Evolutionary conservation across 2,329 filamentous ascomycete species (phyloP).

Genomic region (Aspergillus udagawae): DNA sequence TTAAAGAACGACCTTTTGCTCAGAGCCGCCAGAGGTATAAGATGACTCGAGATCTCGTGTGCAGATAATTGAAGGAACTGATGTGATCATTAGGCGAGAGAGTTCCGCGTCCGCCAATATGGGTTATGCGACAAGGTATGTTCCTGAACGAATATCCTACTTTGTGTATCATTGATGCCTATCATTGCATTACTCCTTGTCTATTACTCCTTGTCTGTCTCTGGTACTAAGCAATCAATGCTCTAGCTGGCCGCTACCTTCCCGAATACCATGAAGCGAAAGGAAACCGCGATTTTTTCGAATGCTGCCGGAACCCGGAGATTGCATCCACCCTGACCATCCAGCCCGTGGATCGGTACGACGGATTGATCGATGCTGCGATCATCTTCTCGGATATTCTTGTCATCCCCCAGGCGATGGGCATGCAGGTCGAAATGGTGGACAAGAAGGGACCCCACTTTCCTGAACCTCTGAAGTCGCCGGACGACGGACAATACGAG

Average conservation of each 20-base stretch:
- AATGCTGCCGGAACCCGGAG: conserved; percentile 90
- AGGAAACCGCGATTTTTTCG: conserved; percentile 88
- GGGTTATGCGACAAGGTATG: conserved; percentile 98
- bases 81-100: conserved; percentile 62
- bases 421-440: conserved; percentile 98
- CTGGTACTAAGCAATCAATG: conserved; percentile 3
- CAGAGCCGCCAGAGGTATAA: conserved; percentile 77
- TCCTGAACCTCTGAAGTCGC: conserved; percentile 73
- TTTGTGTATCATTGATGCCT: neutral
- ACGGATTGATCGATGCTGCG: conserved; percentile 85
- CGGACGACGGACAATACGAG: conserved; percentile 77
- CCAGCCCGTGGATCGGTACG: conserved; percentile 89
- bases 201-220: neutral
- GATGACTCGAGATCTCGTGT: neutral
- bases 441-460: conserved; percentile 97
- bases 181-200: neutral
- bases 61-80: conserved; percentile 6
- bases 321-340: conserved; percentile 90
- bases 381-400: conserved; percentile 99
- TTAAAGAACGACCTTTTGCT: conserved; percentile 91
- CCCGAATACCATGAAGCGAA: conserved; percentile 98
- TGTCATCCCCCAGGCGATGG: conserved; percentile 95
- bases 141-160: neutral
- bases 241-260: conserved; percentile 84
- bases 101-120: conserved; percentile 90